Evolutionary conservation across 164 flowering plant genomes (phyloP), one percentile per base, ranked within the genome.

Genomic region (Santalum album): DNA sequence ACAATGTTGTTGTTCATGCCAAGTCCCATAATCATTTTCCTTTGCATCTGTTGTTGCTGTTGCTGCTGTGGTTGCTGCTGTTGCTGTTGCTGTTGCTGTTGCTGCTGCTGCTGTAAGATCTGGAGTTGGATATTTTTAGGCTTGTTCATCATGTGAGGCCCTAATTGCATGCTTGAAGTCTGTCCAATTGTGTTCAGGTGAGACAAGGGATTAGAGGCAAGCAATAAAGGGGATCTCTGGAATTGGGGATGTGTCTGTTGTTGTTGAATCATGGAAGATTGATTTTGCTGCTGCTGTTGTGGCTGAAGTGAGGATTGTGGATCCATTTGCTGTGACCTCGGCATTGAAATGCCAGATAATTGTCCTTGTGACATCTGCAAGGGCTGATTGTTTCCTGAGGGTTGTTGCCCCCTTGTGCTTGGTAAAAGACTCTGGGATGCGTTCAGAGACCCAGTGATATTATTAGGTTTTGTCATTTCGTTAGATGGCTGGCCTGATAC

Each of bases 351-450:
- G 11, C 81, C 85, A 9, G 86, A 53, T 61, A 76, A 12, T 1
- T 68, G 73, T 39, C 88, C 95, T 68, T 81, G 96, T 34, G 95
- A 76, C 68, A 81, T 79, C 60, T 80, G 90, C 34, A 75, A 66
- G 40, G 81, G 54, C 48, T 82, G 96, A 55, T 70, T 34, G 49
- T 67, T 80, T 67, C 86, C 94, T 29, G 34, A 9, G 70, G 83
- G 78, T 58, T 89, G 85, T 17, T 73, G 70, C 74, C 79, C 72
- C 68, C 82, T 75, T 39, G 78, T 24, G 60, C 66, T 68, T 56
- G 78, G 47, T 26, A 68, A 53, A 25, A 61, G 59, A 69, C 64
- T 79, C 51, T 74, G 78, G 38, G 82, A 53, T 50, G 75, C 17
- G 42, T 65, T 78, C 53, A 77, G 0, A 53, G 92, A 52, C 19